A percentile compares a stretch with the other conserved stretches of the same genome.
These are phyloP conservation scores for Saccharomycopsis malanga DNA, from an alignment of 805 yeast species.

Conservation along the genomic window DNA sequence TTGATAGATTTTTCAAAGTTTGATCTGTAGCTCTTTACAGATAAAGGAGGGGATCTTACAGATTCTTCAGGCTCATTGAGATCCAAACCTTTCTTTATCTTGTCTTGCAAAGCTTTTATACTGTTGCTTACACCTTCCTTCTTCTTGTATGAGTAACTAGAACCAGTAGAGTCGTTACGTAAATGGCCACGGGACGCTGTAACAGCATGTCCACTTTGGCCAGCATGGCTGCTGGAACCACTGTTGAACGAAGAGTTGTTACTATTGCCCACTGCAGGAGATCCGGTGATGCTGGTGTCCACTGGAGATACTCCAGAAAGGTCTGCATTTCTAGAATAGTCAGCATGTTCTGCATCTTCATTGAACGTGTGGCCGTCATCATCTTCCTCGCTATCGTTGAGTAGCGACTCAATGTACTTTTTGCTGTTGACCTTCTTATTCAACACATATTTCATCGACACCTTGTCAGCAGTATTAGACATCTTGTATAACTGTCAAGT, in stretches of 20 bases:
- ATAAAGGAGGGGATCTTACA: conserved; percentile 9
- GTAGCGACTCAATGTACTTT: conserved; percentile 15
- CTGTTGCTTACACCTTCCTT: conserved; percentile 21
- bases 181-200: background rate
- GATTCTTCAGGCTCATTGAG: conserved; percentile 14
- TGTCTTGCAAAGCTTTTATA: conserved; percentile 22
- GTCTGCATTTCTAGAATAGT: background rate
- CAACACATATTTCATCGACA: background rate
- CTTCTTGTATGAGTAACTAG: conserved; percentile 39
- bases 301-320: background rate
- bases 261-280: background rate
- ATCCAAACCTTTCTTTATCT: conserved; percentile 22
- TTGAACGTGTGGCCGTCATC: background rate
- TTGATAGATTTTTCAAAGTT: conserved; percentile 13
- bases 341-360: background rate
- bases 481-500: background rate
- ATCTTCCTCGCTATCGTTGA: conserved; percentile 8
- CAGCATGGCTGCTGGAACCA: background rate
- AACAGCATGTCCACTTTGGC: background rate
- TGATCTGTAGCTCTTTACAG: conserved; percentile 12
- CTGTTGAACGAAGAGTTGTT: background rate
- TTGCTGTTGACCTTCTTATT: conserved; percentile 13
- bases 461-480: background rate
- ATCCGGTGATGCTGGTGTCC: background rate
- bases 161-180: conserved; percentile 33